A percentile compares a stretch with the other conserved stretches of the same genome.
These are phyloP conservation scores for Takakia lepidozioides DNA, from an alignment of 225 moss, liverwort and hornwort species.

Conservation along the genomic window DNA sequence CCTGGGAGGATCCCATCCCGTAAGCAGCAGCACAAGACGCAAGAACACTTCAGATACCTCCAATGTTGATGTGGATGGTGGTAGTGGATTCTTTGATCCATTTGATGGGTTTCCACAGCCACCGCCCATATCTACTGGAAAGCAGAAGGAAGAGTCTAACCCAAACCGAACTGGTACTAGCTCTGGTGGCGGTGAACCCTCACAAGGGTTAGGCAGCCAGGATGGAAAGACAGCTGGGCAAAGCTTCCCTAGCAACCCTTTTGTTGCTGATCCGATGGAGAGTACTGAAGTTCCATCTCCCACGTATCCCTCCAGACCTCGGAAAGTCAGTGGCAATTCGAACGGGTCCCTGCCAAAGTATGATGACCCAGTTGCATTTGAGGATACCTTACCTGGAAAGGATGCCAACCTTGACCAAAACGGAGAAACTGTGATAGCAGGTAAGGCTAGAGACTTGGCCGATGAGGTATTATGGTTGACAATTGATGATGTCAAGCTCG, in stretches of 20 bases:
- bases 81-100: conserved; percentile 54
- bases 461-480: too few relatives aligned
- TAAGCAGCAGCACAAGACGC: conserved; percentile 5
- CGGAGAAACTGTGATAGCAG: conserved; percentile 6
- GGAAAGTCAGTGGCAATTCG: conserved; percentile 6
- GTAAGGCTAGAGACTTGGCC: too few relatives aligned
- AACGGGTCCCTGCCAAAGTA: conserved; percentile 27
- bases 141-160: conserved; percentile 23
- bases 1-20: conserved; percentile 34
- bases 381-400: conserved; percentile 14
- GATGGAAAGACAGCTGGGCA: conserved; percentile 26
- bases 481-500: conserved; percentile 68
- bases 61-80: conserved; percentile 26
- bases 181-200: conserved; percentile 24
- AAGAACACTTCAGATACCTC: conserved; percentile 26
- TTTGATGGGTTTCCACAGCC: conserved; percentile 56
- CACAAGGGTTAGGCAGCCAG: conserved; percentile 20
- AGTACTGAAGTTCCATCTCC: conserved; percentile 37
- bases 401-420: conserved; percentile 6
- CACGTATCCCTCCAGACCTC: conserved; percentile 22
- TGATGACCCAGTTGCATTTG: conserved; percentile 36
- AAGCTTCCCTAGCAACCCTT: conserved; percentile 27
- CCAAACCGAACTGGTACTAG: conserved; percentile 26
- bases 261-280: conserved; percentile 41
- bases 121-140: conserved; percentile 29